phyloP scores from a whole-genome alignment of 306 rosid genomes.

The Vigna mungo region DNA sequence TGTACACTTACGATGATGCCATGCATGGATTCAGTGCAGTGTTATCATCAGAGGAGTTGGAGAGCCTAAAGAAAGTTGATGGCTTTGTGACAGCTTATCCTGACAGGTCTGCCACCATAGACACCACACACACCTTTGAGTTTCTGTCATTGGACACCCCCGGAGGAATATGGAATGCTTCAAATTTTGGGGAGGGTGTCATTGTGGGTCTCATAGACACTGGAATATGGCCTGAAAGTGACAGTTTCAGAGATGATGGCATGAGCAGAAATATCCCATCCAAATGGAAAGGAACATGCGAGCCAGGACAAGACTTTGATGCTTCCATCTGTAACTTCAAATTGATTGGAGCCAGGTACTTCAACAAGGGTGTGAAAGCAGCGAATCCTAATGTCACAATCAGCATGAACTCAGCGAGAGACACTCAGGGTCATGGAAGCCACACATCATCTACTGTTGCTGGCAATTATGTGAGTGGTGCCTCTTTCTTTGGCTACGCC shows the following conservation, averaged over 20 bases:
- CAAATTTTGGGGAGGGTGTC: constrained; percentile 43
- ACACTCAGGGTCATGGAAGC: constrained; percentile 48
- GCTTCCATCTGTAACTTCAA: constrained; percentile 49
- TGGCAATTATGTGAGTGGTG: constrained; percentile 47
- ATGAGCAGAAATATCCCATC: constrained; percentile 41
- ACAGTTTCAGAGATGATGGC: constrained; percentile 52
- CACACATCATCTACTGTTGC: constrained; percentile 54
- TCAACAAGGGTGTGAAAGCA: constrained; percentile 49
- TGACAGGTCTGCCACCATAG: constrained; percentile 41
- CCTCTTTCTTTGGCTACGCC: constrained; percentile 47
- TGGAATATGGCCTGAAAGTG: constrained; percentile 54
- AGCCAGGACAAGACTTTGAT: constrained; percentile 52
- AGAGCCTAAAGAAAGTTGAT: constrained; percentile 2
- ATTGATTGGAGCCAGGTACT: constrained; percentile 51
- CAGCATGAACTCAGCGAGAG: constrained; percentile 54
- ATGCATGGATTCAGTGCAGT: constrained; percentile 53
- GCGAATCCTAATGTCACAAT: constrained; percentile 32
- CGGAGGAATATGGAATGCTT: constrained; percentile 46
- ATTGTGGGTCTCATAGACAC: constrained; percentile 50
- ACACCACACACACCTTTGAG: constrained; percentile 53
- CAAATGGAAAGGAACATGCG: constrained; percentile 56
- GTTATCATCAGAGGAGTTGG: constrained; percentile 45
- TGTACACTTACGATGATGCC: constrained; percentile 45
- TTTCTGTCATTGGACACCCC: constrained; percentile 49
- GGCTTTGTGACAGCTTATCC: constrained; percentile 50